These are phyloP conservation scores for Cladosporium sp. DNA, from an alignment of 2,329 filamentous ascomycete species.

Conservation along the genomic window DNA sequence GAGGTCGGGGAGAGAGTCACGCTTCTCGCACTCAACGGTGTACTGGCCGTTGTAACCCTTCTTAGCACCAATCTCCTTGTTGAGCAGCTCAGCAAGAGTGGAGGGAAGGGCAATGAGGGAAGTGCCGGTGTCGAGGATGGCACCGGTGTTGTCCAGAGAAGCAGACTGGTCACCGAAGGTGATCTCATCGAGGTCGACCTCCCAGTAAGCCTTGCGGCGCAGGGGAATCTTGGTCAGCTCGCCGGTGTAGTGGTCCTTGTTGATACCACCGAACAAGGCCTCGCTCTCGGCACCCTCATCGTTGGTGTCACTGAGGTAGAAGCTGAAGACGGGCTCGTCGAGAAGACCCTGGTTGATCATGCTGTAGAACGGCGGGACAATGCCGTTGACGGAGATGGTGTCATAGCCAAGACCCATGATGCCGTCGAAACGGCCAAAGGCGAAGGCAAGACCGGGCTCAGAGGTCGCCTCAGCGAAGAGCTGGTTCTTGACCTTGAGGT, in stretches of 20 bases:
- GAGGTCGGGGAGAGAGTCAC: slow-evolving; percentile 81
- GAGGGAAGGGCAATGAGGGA: slow-evolving; percentile 94
- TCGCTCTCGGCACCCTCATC: slow-evolving; percentile 76
- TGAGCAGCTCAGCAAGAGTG: slow-evolving; percentile 90
- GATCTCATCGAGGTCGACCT: slow-evolving; percentile 93
- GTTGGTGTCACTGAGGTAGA: slow-evolving; percentile 83
- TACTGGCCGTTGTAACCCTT: slow-evolving; percentile 98
- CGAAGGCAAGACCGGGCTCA: slow-evolving; percentile 95
- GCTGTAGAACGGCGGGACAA: slow-evolving; percentile 94
- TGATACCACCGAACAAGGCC: slow-evolving; percentile 85
- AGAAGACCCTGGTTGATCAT: slow-evolving; percentile 88
- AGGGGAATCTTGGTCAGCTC: slow-evolving; percentile 92
- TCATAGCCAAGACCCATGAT: slow-evolving; percentile 94
- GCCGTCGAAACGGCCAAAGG: slow-evolving; percentile 95
- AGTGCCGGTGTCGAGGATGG: slow-evolving; percentile 97
- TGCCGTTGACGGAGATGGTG: slow-evolving; percentile 94
- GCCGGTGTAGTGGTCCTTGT: slow-evolving; percentile 78
- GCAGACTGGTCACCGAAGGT: slow-evolving; percentile 82
- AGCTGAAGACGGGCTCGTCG: slow-evolving; percentile 91
- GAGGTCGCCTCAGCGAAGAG: slow-evolving; percentile 95
- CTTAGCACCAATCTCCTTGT: slow-evolving; percentile 96
- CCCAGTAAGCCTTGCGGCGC: slow-evolving; percentile 99
- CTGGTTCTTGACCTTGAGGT: slow-evolving; percentile 83
- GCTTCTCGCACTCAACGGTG: slow-evolving; percentile 84
- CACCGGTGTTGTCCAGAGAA: slow-evolving; percentile 90